Evolutionary conservation across 2,329 filamentous ascomycete species (phyloP), one percentile per base, ranked within the genome.

Genomic region (Endocalyx cinctus): DNA sequence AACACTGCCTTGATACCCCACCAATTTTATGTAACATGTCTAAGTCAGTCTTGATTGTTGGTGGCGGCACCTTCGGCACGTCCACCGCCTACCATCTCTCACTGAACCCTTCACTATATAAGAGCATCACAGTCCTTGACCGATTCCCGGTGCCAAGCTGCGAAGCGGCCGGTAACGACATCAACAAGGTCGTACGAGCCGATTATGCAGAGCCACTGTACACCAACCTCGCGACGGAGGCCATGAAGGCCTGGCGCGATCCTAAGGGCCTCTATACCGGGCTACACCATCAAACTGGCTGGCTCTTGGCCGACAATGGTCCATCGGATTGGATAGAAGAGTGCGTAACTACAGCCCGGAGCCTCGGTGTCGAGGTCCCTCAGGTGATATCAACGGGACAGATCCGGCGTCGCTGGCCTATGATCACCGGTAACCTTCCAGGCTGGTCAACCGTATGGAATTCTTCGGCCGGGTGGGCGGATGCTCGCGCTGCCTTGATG

Each of bases 381-480:
- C 42, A 66, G 42, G 64, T 69, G 13, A 42, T 44, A 37, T 44
- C 49, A 11, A 43, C 46, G 22, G 46, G 40, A 15, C 46, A 10
- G 45, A 48, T 26, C 25, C 35, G 14, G 38, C 46, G 2, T 43
- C 39, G 12, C 25, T 38, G 17, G 31, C 35, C 70, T 0, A 74
- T 75, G 72, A 69, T 71, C 2, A 37, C 61, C 8, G 70, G 70
- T 4, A 62, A 74, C 0, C 47, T 74, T 17, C 70, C 68, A 1
- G 69, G 70, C 3, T 51, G 63, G 0, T 70, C 75, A 28, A 58
- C 63, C 0, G 59, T 59, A 5, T 74, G 72, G 71, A 64, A 10
- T 72, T 66, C 45, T 62, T 61, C 35, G 67, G 69, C 69, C 4
- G 73, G 72, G 6, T 77, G 72, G 71, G 67, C 74, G 2, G 67